Base-by-base conservation (phyloP, 805 yeast genomes). In the Hanseniaspora lindneri region DNA sequence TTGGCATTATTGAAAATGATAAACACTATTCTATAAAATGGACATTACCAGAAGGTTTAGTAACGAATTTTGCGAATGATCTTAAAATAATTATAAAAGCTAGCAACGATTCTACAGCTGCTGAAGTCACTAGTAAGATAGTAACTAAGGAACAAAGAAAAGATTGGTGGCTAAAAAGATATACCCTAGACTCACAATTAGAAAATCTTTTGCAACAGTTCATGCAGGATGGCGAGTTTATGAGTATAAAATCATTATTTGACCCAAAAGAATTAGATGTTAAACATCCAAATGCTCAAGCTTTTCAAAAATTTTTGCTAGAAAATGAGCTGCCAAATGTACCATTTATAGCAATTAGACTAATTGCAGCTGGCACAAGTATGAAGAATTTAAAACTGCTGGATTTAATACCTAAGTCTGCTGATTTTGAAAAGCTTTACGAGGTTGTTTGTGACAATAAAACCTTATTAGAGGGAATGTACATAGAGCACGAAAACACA, bases 91-190 rank as follows among this genome's bases (percentile, higher is more conserved):
- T 88, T 6, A 79, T 87, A 20, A 54, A 60, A 0, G 69, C 70
- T 46, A 86, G 89, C 59, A 77, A 83, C 54, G 55, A 60, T 3
- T 74, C 85, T 0, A 80, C 89, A 0, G 70, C 73, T 19, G 51
- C 62, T 0, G 75, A 72, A 29, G 69, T 74, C 1, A 78, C 86
- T 0, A 66, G 75, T 0, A 58, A 56, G 1, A 74, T 83, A 1
- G 66, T 59, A 3, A 71, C 85, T 0, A 69, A 72, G 39, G 80
- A 77, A 36, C 81, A 79, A 27, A 69, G 86, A 43, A 72, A 70
- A 40, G 54, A 65, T 7, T 89, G 96, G 96, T 92, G 96, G 95
- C 69, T 70, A 35, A 65, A 66, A 25, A 66, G 96, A 42, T 75
- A 74, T 49, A 63, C 61, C 0, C 65, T 87, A 16, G 96, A 89